Evolutionary conservation across 1,284 basidiomycete genomes (phyloP).

Genomic region (Ustilago esculenta): DNA sequence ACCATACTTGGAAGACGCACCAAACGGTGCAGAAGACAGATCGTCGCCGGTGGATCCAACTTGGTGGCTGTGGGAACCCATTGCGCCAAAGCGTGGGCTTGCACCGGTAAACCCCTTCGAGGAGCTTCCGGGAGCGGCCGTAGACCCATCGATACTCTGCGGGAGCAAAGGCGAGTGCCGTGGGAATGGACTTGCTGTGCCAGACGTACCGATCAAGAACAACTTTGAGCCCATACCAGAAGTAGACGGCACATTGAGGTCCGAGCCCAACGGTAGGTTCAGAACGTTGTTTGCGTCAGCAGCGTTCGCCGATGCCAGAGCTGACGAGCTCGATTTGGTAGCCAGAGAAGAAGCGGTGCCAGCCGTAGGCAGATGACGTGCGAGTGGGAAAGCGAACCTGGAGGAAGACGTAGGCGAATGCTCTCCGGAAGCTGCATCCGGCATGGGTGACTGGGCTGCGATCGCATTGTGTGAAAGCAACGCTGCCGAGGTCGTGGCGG

Average conservation of each 20-base stretch:
- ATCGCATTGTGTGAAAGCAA: slow-evolving; percentile 13
- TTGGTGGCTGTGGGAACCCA: slow-evolving; percentile 11
- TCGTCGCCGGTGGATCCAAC: slow-evolving; percentile 8
- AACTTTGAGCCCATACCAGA: slow-evolving; percentile 19
- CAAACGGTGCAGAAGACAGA: slow-evolving; percentile 11
- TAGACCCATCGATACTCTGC: slow-evolving; percentile 14
- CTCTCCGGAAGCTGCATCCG: slow-evolving; percentile 32
- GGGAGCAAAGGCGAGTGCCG: slow-evolving; percentile 36
- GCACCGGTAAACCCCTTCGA: slow-evolving; percentile 13
- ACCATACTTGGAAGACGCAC: slow-evolving; percentile 27
- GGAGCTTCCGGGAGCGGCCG: not conserved
- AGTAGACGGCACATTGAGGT: slow-evolving; percentile 23
- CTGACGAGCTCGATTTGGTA: slow-evolving; percentile 22
- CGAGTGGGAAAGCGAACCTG: slow-evolving; percentile 46
- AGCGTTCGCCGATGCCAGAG: slow-evolving; percentile 15
- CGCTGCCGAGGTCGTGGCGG: slow-evolving; percentile 2
- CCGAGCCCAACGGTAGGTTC: slow-evolving; percentile 16
- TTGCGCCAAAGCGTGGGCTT: slow-evolving; percentile 32
- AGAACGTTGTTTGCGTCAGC: slow-evolving; percentile 13
- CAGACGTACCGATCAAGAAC: slow-evolving; percentile 20
- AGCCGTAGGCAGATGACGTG: slow-evolving; percentile 29
- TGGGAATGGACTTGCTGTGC: slow-evolving; percentile 27
- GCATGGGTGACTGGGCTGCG: slow-evolving; percentile 23
- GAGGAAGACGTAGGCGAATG: slow-evolving; percentile 49
- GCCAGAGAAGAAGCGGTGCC: slow-evolving; percentile 9